These are phyloP conservation scores for Kluyveromyces starmeri DNA, from an alignment of 805 yeast species.

Conservation along the genomic window DNA sequence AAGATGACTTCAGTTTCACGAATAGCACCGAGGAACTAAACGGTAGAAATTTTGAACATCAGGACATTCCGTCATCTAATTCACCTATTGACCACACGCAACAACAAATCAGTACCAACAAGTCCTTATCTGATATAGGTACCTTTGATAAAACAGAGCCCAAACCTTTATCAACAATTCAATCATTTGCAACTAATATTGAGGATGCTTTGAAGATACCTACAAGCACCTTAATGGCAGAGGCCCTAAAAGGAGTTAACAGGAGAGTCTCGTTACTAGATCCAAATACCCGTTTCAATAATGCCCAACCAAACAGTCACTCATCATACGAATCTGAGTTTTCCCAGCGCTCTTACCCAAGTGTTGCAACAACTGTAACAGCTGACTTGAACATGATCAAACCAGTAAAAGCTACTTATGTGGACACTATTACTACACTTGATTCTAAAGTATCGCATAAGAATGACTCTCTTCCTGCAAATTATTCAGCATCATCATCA, in stretches of 20 bases:
- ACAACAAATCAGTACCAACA: too few species aligned
- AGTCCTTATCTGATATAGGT: background rate
- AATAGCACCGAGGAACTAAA: constrained; percentile 1
- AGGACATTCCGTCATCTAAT: too few species aligned
- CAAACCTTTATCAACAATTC: constrained; percentile 19
- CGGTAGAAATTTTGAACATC: too few species aligned
- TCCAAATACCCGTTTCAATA: constrained; percentile 21
- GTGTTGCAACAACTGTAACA: constrained; percentile 1
- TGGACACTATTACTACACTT: too few species aligned
- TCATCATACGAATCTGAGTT: constrained; percentile 22
- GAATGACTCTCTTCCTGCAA: too few species aligned
- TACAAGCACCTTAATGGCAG: background rate
- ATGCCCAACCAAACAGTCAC: constrained; percentile 12
- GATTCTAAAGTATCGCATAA: too few species aligned
- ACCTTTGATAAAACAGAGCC: background rate
- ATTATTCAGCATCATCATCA: too few species aligned
- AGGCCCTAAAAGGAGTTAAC: background rate
- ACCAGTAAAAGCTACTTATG: too few species aligned
- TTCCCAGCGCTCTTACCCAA: constrained; percentile 15
- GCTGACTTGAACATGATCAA: too few species aligned
- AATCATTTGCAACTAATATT: constrained; percentile 13
- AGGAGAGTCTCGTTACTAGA: constrained; percentile 7
- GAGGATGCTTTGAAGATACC: background rate
- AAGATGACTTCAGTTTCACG: constrained; percentile 1
- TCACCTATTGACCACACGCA: too few species aligned